These are phyloP conservation scores for Alternaria sp. DNA, from an alignment of 2,329 filamentous ascomycete genomes.

Conservation along the genomic window DNA sequence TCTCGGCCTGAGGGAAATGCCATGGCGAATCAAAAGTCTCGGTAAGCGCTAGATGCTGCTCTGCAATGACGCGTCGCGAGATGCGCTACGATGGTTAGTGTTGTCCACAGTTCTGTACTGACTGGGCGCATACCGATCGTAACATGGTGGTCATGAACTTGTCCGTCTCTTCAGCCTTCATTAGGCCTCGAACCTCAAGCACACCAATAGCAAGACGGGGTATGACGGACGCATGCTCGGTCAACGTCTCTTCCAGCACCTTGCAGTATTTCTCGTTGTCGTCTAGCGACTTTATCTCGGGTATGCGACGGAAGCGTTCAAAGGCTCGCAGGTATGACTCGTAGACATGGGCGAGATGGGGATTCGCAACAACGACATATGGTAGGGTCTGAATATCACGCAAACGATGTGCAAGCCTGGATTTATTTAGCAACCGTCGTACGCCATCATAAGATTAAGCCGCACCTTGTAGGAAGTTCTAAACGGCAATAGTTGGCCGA, in stretches of 20 bases:
- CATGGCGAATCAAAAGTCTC: conserved; percentile 92
- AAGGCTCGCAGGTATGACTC: conserved; percentile 98
- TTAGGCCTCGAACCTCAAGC: conserved; percentile 83
- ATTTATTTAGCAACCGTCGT: conserved; percentile 22
- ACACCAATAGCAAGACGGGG: conserved; percentile 95
- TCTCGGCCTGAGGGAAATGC: conserved; percentile 82
- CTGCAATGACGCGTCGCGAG: conserved; percentile 93
- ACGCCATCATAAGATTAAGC: background rate
- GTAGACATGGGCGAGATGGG: conserved; percentile 92
- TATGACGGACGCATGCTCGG: conserved; percentile 90
- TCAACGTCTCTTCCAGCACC: conserved; percentile 78
- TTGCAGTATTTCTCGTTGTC: conserved; percentile 91
- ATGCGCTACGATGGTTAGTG: conserved; percentile 70
- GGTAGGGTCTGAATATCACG: conserved; percentile 97
- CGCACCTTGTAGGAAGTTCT: conserved; percentile 83
- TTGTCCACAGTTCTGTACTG: fast-evolving
- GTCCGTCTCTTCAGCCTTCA: conserved; percentile 83
- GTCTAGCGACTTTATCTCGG: conserved; percentile 82
- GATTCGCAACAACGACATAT: conserved; percentile 95
- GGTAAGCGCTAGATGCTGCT: conserved; percentile 93
- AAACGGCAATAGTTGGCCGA: conserved; percentile 98
- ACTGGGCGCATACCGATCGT: conserved; percentile 72
- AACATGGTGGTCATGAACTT: conserved; percentile 95
- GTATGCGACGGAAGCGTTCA: conserved; percentile 83
- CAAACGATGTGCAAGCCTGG: conserved; percentile 86